These are phyloP conservation scores for Ceratorhiza oryzae-sativae DNA, from an alignment of 1,284 basidiomycete species.

Conservation along the genomic window DNA sequence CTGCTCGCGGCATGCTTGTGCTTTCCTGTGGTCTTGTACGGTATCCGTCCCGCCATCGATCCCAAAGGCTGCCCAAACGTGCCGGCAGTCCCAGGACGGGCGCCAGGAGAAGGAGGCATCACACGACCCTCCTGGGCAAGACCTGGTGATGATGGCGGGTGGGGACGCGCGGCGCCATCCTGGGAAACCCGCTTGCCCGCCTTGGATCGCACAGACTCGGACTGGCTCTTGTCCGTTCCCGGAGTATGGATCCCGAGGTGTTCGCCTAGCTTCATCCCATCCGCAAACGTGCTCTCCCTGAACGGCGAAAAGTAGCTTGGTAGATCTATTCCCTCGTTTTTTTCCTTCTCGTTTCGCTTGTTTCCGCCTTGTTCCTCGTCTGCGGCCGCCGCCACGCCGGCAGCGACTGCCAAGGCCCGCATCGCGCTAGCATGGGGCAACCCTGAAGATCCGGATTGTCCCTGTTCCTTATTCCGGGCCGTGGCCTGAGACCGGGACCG, in stretches of 20 bases:
- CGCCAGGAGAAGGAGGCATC: conserved; percentile 3
- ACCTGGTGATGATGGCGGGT: background rate
- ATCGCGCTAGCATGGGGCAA: conserved; percentile 14
- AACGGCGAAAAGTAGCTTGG: background rate
- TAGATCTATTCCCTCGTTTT: too few relatives aligned
- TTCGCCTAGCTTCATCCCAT: conserved; percentile 27
- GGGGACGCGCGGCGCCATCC: background rate
- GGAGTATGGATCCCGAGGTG: conserved; percentile 13
- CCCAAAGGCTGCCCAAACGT: conserved; percentile 22
- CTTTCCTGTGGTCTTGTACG: conserved; percentile 11
- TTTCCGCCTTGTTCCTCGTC: background rate
- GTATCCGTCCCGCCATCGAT: conserved; percentile 17
- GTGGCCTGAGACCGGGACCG: background rate
- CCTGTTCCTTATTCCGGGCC: background rate
- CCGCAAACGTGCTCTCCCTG: conserved; percentile 19
- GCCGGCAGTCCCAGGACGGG: conserved; percentile 23
- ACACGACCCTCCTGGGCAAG: background rate
- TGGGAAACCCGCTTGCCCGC: background rate
- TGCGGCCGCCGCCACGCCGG: background rate
- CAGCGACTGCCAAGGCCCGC: conserved; percentile 24
- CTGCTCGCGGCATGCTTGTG: conserved; percentile 35
- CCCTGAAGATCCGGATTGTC: background rate
- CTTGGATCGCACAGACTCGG: background rate
- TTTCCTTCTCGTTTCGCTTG: background rate
- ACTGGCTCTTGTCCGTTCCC: background rate